These are phyloP conservation scores for Kickxella alabastrina DNA, from an alignment of 192 early-diverging fungal species.

Conservation along the genomic window DNA sequence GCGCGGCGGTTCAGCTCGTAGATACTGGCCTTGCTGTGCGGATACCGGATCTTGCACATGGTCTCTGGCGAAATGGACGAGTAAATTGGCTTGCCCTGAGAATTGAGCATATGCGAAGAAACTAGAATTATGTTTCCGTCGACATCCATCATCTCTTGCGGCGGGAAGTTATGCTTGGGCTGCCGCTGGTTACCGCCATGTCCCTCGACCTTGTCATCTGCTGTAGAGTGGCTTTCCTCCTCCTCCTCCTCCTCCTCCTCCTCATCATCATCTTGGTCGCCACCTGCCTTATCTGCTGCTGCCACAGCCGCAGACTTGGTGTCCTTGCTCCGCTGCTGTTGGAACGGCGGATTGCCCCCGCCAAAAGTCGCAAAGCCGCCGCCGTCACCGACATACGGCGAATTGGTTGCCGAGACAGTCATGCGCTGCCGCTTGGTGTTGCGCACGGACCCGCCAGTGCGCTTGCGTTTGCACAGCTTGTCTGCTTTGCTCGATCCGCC, in stretches of 20 bases:
- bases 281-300: neutral
- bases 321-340: constrained; percentile 5
- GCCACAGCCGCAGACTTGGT: neutral
- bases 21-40: constrained; percentile 29
- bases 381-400: constrained; percentile 22
- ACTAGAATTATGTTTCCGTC: constrained; percentile 34
- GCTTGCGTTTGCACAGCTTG: constrained; percentile 18
- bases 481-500: neutral
- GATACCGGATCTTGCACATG: constrained; percentile 49
- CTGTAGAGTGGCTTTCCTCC: neutral
- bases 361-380: constrained; percentile 1
- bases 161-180: constrained; percentile 33
- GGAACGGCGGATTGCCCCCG: neutral
- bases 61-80: constrained; percentile 29
- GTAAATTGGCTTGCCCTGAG: constrained; percentile 40
- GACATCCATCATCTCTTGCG: constrained; percentile 27
- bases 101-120: constrained; percentile 35
- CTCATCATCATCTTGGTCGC: neutral
- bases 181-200: constrained; percentile 7
- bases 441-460: constrained; percentile 2
- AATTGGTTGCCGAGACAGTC: constrained; percentile 35
- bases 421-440: constrained; percentile 26
- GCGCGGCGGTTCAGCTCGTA: constrained; percentile 41
- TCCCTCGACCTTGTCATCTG: neutral
- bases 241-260: neutral